These are phyloP conservation scores for Kazachstania sp. DNA, from an alignment of 1,139 yeast species.

Conservation along the genomic window DNA sequence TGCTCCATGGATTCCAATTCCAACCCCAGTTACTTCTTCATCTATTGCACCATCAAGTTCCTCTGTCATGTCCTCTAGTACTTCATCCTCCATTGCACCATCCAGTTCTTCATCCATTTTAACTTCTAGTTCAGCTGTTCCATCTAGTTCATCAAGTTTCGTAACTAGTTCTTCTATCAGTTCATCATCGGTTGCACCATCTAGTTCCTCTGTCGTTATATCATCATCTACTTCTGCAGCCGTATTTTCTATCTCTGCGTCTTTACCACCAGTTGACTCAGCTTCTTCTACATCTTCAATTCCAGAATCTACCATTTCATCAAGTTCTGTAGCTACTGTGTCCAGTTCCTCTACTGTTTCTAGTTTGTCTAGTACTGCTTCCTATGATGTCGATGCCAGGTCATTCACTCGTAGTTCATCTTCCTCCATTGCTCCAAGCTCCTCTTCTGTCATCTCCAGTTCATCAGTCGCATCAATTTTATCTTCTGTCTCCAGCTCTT, in stretches of 20 bases:
- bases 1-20: conserved; percentile 11
- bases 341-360: neutral
- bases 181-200: neutral
- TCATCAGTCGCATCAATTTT: conserved; percentile 19
- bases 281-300: neutral
- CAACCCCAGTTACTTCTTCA: neutral
- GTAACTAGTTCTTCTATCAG: neutral
- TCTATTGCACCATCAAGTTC: conserved; percentile 4
- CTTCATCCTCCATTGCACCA: neutral
- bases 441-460: conserved; percentile 2
- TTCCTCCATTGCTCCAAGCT: conserved; percentile 24
- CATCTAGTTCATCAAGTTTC: neutral
- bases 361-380: neutral
- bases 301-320: neutral
- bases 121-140: neutral
- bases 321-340: neutral
- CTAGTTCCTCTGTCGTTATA: neutral
- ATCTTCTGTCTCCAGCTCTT: conserved; percentile 10
- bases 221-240: neutral
- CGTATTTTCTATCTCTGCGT: neutral
- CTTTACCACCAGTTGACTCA: neutral
- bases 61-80: neutral
- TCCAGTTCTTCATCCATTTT: neutral
- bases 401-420: conserved; percentile 31
- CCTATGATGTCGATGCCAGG: conserved; percentile 25